Percentiles rank a stretch among this genome's conserved stretches.
Evolutionary conservation across 2,329 filamentous ascomycete species (phyloP).

Genomic region (Aspergillus glaucus): DNA sequence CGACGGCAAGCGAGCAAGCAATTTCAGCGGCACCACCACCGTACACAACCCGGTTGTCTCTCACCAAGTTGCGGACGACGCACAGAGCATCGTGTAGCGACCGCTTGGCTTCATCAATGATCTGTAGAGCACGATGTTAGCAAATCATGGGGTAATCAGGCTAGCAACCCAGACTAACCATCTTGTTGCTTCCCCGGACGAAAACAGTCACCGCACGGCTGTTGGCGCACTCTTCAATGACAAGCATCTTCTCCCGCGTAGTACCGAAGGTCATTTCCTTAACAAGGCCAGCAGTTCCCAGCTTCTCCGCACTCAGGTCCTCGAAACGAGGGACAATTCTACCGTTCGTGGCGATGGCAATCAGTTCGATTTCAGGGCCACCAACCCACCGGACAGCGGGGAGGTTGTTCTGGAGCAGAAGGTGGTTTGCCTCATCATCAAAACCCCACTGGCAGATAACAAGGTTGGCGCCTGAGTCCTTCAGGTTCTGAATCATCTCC

Average conservation of each 20-base stretch:
- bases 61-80: constrained; percentile 92
- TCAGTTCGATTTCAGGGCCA: constrained; percentile 94
- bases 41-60: constrained; percentile 95
- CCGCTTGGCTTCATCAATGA: constrained; percentile 97
- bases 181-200: constrained; percentile 97
- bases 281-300: constrained; percentile 82
- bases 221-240: constrained; percentile 99
- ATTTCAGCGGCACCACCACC: constrained; percentile 96
- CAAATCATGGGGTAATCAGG: neutral
- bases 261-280: constrained; percentile 96
- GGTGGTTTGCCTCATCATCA: constrained; percentile 96
- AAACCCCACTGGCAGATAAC: constrained; percentile 99
- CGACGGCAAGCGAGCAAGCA: constrained; percentile 90
- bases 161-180: constrained; percentile 56
- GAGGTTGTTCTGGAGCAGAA: constrained; percentile 90
- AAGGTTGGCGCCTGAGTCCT: constrained; percentile 92
- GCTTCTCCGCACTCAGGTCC: constrained; percentile 83
- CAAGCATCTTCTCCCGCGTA: constrained; percentile 97
- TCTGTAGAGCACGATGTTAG: constrained; percentile 48
- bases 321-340: constrained; percentile 96
- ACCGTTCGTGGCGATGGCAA: constrained; percentile 96
- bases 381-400: constrained; percentile 97
- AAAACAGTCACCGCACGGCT: constrained; percentile 94
- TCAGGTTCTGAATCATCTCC: constrained; percentile 98
- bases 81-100: constrained; percentile 96